phyloP scores from a whole-genome alignment of 805 yeast genomes.

The Spencermartinsiella europaea region DNA sequence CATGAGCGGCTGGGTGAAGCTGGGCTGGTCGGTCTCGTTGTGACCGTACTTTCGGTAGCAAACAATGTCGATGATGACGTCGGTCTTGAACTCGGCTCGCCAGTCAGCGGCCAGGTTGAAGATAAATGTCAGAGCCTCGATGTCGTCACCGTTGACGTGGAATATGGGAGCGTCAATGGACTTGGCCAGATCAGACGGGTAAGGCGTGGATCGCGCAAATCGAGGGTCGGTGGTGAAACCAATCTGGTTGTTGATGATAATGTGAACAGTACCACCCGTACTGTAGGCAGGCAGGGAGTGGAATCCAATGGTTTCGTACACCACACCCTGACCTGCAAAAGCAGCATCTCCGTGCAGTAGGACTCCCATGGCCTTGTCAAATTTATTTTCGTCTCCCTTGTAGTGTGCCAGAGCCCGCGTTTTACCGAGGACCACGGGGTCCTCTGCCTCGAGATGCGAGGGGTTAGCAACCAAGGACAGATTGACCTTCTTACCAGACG shows the following conservation, averaged over 20 bases:
- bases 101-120: constrained; percentile 98
- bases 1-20: constrained; percentile 98
- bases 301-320: constrained; percentile 97
- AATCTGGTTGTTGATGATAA: constrained; percentile 95
- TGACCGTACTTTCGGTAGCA: constrained; percentile 99
- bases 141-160: constrained; percentile 99
- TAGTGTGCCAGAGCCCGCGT: constrained; percentile 93
- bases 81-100: constrained; percentile 95
- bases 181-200: constrained; percentile 97
- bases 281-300: constrained; percentile 88
- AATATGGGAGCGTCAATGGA: constrained; percentile 95
- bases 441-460: constrained; percentile 98
- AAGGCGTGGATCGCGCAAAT: constrained; percentile 94
- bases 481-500: constrained; percentile 94
- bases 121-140: constrained; percentile 85
- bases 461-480: constrained; percentile 97
- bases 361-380: constrained; percentile 83
- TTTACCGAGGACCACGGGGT: constrained; percentile 97
- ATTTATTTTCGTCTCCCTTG: constrained; percentile 79
- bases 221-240: constrained; percentile 99
- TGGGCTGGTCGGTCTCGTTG: constrained; percentile 99
- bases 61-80: constrained; percentile 92
- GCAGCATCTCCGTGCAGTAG: constrained; percentile 99
- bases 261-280: constrained; percentile 97
- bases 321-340: constrained; percentile 98